Evolutionary conservation across 768 basidiomycete species (phyloP).

Genomic region (Tulasnella sp.): DNA sequence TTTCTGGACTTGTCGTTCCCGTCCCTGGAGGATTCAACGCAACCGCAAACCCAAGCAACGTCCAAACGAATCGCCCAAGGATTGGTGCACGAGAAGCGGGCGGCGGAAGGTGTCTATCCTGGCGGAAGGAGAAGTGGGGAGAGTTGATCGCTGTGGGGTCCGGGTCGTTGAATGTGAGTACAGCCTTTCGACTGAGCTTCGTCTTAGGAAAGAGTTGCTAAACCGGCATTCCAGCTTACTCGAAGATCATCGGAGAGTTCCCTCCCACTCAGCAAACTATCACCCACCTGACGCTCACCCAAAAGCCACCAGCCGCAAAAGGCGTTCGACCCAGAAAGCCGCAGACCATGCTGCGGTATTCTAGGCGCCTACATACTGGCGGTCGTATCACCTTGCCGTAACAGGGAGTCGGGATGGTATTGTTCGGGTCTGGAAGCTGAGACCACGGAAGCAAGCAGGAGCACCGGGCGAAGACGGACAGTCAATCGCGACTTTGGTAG

Average conservation of each 20-base stretch:
- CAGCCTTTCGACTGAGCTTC: background rate
- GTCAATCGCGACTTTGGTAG: conserved; percentile 78
- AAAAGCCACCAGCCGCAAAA: conserved; percentile 43
- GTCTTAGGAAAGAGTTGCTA: background rate
- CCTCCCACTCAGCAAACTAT: conserved; percentile 69
- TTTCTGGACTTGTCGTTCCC: background rate
- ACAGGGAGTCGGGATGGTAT: conserved; percentile 86
- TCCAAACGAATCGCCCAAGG: conserved; percentile 49
- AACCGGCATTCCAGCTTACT: background rate
- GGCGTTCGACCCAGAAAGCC: conserved; percentile 46
- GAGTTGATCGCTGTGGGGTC: conserved; percentile 79
- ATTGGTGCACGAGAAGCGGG: conserved; percentile 76
- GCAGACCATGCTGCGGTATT: conserved; percentile 79
- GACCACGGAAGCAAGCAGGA: conserved; percentile 55
- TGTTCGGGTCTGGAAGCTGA: conserved; percentile 87
- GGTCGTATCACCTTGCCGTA: conserved; percentile 92
- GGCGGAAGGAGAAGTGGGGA: conserved; percentile 97
- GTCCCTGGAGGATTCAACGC: conserved; percentile 48
- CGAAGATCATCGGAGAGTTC: conserved; percentile 75
- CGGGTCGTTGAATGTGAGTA: conserved; percentile 52
- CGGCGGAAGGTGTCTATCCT: conserved; percentile 91
- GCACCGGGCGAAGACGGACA: conserved; percentile 47
- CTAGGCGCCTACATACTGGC: conserved; percentile 94
- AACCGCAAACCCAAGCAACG: conserved; percentile 39
- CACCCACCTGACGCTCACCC: conserved; percentile 63